Base-by-base conservation (phyloP, 1,284 basidiomycete species). In the Puccinia triticina region DNA sequence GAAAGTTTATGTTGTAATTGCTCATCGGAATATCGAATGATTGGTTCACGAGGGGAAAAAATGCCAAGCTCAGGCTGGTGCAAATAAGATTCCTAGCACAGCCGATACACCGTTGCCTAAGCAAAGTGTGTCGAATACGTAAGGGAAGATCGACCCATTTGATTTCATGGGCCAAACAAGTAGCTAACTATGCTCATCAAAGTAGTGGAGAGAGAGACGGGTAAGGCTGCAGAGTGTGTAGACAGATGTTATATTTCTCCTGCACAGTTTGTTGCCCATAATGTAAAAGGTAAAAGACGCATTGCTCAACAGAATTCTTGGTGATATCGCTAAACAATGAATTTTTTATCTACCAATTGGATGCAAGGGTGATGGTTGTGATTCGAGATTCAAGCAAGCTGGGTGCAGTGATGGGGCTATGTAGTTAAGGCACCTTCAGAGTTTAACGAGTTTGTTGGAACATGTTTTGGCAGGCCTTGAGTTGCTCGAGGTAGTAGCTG, bases 401-500 rank as follows among this genome's bases (percentile, higher is more conserved):
- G 34, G 2, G 61, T 40, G 61, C 61, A 66, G 21, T 40, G 34
- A 66, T 2, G 12, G 34, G 34, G 29, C n/a, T n/a, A n/a, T n/a
- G 2, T 66, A 11, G 18, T 40, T 12, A 8, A 26, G 34, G 26
- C 5, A 18, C 21, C 34, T 8, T 37, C 2, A 7, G 50, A n/a
- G 23, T 53, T 74, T 74, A 74, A 57, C 72, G 72, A 32, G 72
- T 55, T 23, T 61, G 74, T 46, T 59, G 72, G 40, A 73, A 82
- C 79, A 82, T 82, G 61, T 48, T 85, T 83, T 86, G 86, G 83
- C 87, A 87, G 59, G 86, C 86, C 83, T 87, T 86, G 83, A 87
- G 86, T 83, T 86, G 86, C 86, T 87, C 89, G 82, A 90, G 88
- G 87, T 90, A 90, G 88, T 89, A 90, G 34, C 86, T 86, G 87